Base-by-base conservation (phyloP, 495 filamentous ascomycete genomes). In the Usnea hakonensis region DNA sequence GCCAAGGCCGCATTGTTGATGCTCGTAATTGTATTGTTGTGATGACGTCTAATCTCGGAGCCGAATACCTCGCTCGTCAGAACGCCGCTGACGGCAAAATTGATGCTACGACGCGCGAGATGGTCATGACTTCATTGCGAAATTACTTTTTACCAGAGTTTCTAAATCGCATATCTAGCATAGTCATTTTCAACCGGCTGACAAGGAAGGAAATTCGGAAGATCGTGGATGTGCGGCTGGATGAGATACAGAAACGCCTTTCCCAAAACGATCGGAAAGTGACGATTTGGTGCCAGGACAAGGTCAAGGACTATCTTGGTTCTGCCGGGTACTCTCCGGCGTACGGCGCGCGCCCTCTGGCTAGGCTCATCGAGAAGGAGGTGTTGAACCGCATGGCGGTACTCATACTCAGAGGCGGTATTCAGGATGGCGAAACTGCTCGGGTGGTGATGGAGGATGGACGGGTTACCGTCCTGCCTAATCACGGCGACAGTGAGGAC, bases 111-210 rank as follows among this genome's bases (percentile, higher is more conserved):
- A 96, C 91, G 4, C 83, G 81, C 43, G 90, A 96, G 66, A 77
- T 96, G 65, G 93, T 98, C 64, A 90, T 92, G 88, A 84, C 81
- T 53, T 83, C 92, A 6, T 82, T 98, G 44, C 87, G 91, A 69
- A 86, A 89, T 77, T 96, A 96, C 79, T 97, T 98, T 84, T 82
- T 98, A 1, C 94, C 94, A 37, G 94, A 98, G 67, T 98, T 98
- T 81, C 81, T 98, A 38, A 98, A 98, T 78, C 90, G 94, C 71
- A 96, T 98, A 82, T 89, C 82, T 74, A 91, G 86, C 67, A 88
- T 85, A 61, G 91, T 98, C 77, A 96, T 98, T 78, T 98, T 98
- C 86, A 98, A 98, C 78, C 90, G 94, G 35, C 88, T 98, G 55
- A 89, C 90, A 5, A 84, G 82, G 70, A 75, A 76, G 50, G 94